Base-by-base conservation (phyloP, 2,329 filamentous ascomycete genomes). In the Fusarium tuaranense region DNA sequence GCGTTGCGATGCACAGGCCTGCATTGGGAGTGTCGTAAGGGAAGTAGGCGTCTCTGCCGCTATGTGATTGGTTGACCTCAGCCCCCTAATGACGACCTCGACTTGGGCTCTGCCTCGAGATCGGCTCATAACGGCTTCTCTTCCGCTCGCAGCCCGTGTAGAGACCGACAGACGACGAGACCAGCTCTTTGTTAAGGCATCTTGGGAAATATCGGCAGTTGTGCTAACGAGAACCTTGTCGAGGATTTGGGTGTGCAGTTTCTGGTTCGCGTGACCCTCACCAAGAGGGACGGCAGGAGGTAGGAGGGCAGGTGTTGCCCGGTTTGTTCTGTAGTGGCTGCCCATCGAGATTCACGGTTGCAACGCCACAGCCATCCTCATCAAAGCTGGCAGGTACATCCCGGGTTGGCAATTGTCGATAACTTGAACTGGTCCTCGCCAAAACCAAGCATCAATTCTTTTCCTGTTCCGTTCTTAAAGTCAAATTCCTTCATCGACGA, bases 61-160 rank as follows among this genome's bases (percentile, higher is more conserved):
- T 39, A 44, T 22, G 5, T 73, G 58, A 78, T 78, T 78, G 75
- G 77, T 22, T 64, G 38, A 8, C 59, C 30, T 30, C n/a, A 20
- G 60, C 51, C 62, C 68, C 58, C 44, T 18, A 61, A 75, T 78
- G 76, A 78, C 76, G 76, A 74, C 71, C 32, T 70, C 57, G 73
- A 70, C 68, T 73, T 69, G 61, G 27, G 53, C 57, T 64, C 34
- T 64, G 46, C 44, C 27, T 36, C 36, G 55, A 53, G 53, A 66
- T 71, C 73, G 70, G 69, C 70, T 75, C 70, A 62, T 20, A 34
- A 55, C 68, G 60, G 71, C 53, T 58, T 18, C 32, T 60, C 36
- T 20, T 41, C 57, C 16, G 22, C 57, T 41, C 20, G 34, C 55
- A 25, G 36, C 22, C 36, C 36, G 25, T 41, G 36, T 9, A 32